Conservation (phyloP, 306 rosid genomes). For the Heteromeles arbutifolia region DNA sequence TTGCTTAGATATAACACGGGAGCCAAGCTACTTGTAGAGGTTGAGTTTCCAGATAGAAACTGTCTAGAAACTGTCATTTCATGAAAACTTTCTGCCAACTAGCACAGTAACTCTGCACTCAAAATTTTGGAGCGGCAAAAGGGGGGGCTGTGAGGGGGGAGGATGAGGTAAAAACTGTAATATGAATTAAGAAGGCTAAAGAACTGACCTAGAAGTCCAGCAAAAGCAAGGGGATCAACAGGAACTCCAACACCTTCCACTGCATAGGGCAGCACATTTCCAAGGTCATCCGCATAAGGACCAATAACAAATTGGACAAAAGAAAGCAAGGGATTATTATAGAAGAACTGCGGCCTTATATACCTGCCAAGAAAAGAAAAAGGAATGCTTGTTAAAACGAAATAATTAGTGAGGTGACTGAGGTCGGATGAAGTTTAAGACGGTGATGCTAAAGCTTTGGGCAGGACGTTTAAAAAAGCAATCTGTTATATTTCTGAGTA, state of each 20-base stretch:
- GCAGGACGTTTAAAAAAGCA: not conserved
- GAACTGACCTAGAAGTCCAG: slow-evolving; percentile 75
- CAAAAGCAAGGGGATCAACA: slow-evolving; percentile 93
- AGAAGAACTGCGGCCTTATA: slow-evolving; percentile 89
- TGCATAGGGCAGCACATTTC: slow-evolving; percentile 89
- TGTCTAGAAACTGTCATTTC: too few relatives aligned
- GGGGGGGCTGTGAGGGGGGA: not conserved
- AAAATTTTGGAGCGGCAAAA: too few relatives aligned
- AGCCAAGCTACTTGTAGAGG: too few relatives aligned
- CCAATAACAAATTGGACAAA: slow-evolving; percentile 78
- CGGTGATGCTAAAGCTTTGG: not conserved
- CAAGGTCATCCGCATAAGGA: slow-evolving; percentile 89
- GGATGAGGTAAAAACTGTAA: not conserved
- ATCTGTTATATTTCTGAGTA: not conserved
- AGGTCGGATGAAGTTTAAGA: not conserved
- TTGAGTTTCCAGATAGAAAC: too few relatives aligned
- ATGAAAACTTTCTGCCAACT: not conserved
- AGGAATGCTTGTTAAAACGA: not conserved
- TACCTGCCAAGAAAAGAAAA: slow-evolving; percentile 49
- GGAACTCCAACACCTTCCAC: slow-evolving; percentile 99
- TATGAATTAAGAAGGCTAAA: not conserved
- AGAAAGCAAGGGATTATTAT: slow-evolving; percentile 82
- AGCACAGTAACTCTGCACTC: not conserved
- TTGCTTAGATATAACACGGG: too few relatives aligned
- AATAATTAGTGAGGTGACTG: not conserved